Evolutionary conservation across 768 basidiomycete genomes (phyloP), one percentile per base, ranked within the genome.

Genomic region (Russula sp.): DNA sequence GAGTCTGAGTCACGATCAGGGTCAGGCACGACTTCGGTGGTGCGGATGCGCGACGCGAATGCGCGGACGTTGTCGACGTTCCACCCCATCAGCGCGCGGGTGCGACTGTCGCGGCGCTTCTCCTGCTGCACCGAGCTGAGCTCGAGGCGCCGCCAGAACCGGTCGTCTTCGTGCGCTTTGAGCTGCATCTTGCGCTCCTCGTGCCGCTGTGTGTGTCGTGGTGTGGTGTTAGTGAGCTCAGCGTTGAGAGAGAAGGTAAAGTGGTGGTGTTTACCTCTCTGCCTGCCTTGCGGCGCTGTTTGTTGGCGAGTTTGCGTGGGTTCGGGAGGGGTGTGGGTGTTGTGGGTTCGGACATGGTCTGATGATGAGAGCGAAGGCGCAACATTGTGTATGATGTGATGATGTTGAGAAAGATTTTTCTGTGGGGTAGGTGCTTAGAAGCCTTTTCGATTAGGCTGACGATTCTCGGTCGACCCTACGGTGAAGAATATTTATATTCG

Each of bases 221-320:
- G 27, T 27, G 27, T 27, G 27, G 27, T 27, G 27, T 40, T 40
- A 11, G n/a, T 22, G 11, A 13, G 44, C n/a, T 22, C 40, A 40
- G 45, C 18, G 45, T 47, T 6, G 45, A 8, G n/a, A n/a, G 10
- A 20, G 10, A 4, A 8, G 6, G n/a, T 6, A 47, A 11, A 16
- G 4, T 5, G 48, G 22, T 8, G 9, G 5, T 4, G 6, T 22
- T 6, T 59, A 64, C 63, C 59, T 64, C 63, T 45, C 63, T 54
- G 53, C 63, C 63, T n/a, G 34, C 42, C 4, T 35, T 37, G 58
- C 63, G 63, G 32, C 63, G 63, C 6, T 45, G 27, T 18, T 55
- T 64, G 59, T 60, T 60, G 13, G 63, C 59, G 3, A 51, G 22
- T 40, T 56, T 64, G 14, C 58, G 63, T 6, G 47, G 34, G 37